Percentiles rank a stretch among this genome's conserved stretches.
These are phyloP conservation scores for Bruguiera gymnorhiza DNA, from an alignment of 345 rosid genomes.

Conservation along the genomic window DNA sequence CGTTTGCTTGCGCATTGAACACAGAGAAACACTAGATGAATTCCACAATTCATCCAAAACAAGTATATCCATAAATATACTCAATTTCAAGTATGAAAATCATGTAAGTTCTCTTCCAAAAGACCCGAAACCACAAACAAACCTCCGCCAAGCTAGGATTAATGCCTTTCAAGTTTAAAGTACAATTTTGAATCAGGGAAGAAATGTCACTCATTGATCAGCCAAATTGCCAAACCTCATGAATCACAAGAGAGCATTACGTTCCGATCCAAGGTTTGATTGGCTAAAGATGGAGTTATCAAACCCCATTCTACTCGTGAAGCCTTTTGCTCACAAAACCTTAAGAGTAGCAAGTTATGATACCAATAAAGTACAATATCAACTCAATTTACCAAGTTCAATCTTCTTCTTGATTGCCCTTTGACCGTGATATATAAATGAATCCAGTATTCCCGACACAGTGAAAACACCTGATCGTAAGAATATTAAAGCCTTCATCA, in stretches of 20 bases:
- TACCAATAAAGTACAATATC: constrained; percentile 17
- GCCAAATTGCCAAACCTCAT: constrained; percentile 1
- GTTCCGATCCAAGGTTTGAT: constrained; percentile 9
- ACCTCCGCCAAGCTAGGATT: no score
- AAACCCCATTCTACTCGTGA: neutral
- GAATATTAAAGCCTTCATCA: neutral
- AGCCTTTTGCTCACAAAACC: neutral
- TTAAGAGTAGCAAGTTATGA: neutral
- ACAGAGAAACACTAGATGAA: no score
- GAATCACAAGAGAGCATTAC: constrained; percentile 5
- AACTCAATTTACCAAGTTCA: constrained; percentile 86
- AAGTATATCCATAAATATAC: no score
- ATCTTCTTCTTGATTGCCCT: constrained; percentile 96
- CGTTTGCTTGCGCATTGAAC: no score
- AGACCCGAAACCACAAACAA: no score
- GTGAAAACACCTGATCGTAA: constrained; percentile 71
- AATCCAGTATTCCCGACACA: constrained; percentile 86
- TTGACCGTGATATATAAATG: constrained; percentile 90
- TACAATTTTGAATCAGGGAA: no score
- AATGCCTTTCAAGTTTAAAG: no score
- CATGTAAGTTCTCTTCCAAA: no score
- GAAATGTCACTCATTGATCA: no score
- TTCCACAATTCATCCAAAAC: no score
- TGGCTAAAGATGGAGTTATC: neutral
- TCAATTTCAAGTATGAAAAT: no score